A percentile compares a stretch with the other conserved stretches of the same genome.
These are phyloP conservation scores for Oryza nivara DNA, from an alignment of 176 grass and related monocot species.

Conservation along the genomic window DNA sequence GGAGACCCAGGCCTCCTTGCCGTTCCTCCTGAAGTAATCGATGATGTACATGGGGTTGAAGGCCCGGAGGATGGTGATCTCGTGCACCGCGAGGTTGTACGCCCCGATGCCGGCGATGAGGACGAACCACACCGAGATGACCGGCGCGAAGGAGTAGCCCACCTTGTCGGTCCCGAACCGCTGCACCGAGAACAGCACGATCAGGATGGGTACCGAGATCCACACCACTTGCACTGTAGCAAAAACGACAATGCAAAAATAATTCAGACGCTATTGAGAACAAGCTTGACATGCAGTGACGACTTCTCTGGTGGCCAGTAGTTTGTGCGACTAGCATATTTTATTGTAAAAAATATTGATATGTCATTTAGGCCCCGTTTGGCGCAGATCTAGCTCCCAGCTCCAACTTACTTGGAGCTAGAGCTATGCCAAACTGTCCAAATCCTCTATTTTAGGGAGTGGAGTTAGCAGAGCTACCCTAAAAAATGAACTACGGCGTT, in stretches of 20 bases:
- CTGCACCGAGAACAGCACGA: constrained; percentile 53
- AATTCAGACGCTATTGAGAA: not conserved
- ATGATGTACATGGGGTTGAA: constrained; percentile 67
- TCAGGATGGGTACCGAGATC: constrained; percentile 57
- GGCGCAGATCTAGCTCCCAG: too few species aligned
- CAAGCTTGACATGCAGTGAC: not conserved
- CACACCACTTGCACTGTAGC: constrained; percentile 45
- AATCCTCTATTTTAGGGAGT: too few species aligned
- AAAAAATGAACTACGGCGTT: too few species aligned
- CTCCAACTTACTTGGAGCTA: too few species aligned
- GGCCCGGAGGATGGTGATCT: constrained; percentile 50
- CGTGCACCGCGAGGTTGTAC: constrained; percentile 56
- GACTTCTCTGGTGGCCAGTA: too few species aligned
- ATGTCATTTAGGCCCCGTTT: too few species aligned
- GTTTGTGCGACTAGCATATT: too few species aligned
- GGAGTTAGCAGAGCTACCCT: too few species aligned
- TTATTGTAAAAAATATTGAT: too few species aligned
- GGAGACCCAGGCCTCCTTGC: constrained; percentile 66
- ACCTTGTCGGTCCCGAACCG: constrained; percentile 72
- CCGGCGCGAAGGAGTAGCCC: constrained; percentile 66
- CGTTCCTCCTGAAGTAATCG: constrained; percentile 60
- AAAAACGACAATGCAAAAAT: constrained; percentile 5
- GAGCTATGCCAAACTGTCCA: too few species aligned
- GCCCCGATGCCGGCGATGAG: constrained; percentile 55
- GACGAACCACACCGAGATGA: constrained; percentile 62